phyloP scores from a whole-genome alignment of 768 basidiomycete species.

The Serendipita sp. region DNA sequence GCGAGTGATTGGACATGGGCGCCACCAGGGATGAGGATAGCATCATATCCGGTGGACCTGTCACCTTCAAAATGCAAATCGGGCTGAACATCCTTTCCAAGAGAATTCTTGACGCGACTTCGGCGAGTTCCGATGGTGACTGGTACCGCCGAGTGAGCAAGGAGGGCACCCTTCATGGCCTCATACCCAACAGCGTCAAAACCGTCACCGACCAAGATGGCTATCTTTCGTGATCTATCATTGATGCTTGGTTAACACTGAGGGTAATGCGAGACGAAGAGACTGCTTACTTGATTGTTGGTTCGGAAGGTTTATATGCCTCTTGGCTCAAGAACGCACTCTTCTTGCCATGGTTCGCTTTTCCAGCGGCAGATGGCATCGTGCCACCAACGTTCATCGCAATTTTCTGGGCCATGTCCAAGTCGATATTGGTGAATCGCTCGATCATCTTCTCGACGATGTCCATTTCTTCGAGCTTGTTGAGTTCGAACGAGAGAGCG shows the following conservation, averaged over 20 bases:
- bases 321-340: slow-evolving; percentile 43
- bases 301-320: slow-evolving; percentile 35
- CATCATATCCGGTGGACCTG: slow-evolving; percentile 73
- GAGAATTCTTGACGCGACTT: slow-evolving; percentile 33
- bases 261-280: slow-evolving; percentile 11
- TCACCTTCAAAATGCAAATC: slow-evolving; percentile 66
- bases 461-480: slow-evolving; percentile 59
- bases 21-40: slow-evolving; percentile 57
- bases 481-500: slow-evolving; percentile 70
- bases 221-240: slow-evolving; percentile 44
- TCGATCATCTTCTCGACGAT: slow-evolving; percentile 56
- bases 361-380: slow-evolving; percentile 34
- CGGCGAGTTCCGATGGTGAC: slow-evolving; percentile 48
- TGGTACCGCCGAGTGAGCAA: slow-evolving; percentile 37
- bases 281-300: slow-evolving; percentile 30
- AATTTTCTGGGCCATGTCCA: slow-evolving; percentile 52
- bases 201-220: slow-evolving; percentile 59
- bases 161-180: slow-evolving; percentile 38
- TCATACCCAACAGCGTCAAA: slow-evolving; percentile 47
- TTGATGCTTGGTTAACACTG: slow-evolving; percentile 14
- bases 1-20: slow-evolving; percentile 40
- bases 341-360: slow-evolving; percentile 41
- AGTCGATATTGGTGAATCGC: slow-evolving; percentile 55
- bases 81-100: slow-evolving; percentile 26
- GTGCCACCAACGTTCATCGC: slow-evolving; percentile 48